Base-by-base conservation (phyloP, 2,329 filamentous ascomycete genomes). In the Colletotrichum incanum region DNA sequence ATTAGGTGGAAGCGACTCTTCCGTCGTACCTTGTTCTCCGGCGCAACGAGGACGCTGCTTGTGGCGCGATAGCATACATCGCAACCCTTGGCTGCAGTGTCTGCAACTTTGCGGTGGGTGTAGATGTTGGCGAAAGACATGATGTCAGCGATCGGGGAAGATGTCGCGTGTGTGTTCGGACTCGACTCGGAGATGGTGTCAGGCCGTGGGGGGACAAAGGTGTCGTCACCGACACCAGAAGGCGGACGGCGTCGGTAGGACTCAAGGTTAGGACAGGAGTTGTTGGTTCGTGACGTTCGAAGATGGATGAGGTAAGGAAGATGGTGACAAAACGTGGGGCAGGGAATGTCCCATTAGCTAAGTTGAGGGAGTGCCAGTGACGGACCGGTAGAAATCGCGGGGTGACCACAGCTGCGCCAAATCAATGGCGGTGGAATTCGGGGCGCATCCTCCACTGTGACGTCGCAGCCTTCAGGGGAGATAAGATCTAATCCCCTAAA, bases 1-100 rank as follows among this genome's bases (percentile, higher is more conserved):
- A 14, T 37, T 8, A 11, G 2, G 9, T 31, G 5, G 18, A n/a
- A 31, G 23, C 8, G 14, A 28, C 9, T 45, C 26, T 62, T 43
- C 34, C 71, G 1, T 2, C 37, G 9, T 76, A 96, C 95, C 90
- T 96, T 96, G 78, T 94, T 95, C 78, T 97, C 95, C 0, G 93
- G 90, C 11, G 95, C 97, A 76, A 98, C 94, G 66, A 99, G 86
- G 23, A 98, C 96, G 75, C 93, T 97, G 8, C 92, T 91, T 71
- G 92, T 94, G 11, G 93, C 93, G 83, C 96, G 97, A 86, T 93
- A 97, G 87, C 96, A 98, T 74, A 98, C 91, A 82, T 94, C 93
- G 83, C 96, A 99, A 61, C 94, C 87, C 82, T 94, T 97, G 16
- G 94, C 89, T 1, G 93, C 89, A n/a, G 91, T 89, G 39, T 97